These are phyloP conservation scores for Phytophthora pistaciae DNA, from an alignment of 352 stramenopile genomes.

Conservation along the genomic window DNA sequence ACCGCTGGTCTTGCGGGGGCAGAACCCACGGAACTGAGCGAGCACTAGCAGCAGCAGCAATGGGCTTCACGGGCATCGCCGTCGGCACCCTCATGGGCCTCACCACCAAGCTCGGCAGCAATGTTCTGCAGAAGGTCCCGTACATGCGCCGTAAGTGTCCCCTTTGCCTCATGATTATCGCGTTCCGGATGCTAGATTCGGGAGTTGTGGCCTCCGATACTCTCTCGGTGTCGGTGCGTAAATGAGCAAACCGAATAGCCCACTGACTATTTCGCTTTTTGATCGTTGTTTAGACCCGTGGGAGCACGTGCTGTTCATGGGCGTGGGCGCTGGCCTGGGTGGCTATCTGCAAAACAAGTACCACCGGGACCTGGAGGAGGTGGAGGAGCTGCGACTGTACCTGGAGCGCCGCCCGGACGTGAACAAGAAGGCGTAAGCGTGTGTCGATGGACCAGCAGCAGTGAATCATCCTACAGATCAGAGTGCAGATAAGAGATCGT, in stretches of 20 bases:
- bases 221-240: background rate
- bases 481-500: constrained; percentile 16
- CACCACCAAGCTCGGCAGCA: constrained; percentile 86
- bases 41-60: constrained; percentile 35
- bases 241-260: too few relatives aligned
- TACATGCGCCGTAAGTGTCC: constrained; percentile 84
- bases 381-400: constrained; percentile 80
- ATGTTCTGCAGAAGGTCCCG: constrained; percentile 84
- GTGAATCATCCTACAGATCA: constrained; percentile 19
- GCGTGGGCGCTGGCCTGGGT: constrained; percentile 63
- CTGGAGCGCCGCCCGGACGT: constrained; percentile 70
- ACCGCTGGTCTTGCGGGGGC: constrained; percentile 30
- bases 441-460: constrained; percentile 4
- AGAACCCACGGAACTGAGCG: constrained; percentile 37
- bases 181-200: too few relatives aligned
- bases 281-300: constrained; percentile 63
- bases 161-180: background rate
- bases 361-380: constrained; percentile 73
- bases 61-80: constrained; percentile 77
- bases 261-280: constrained; percentile 3
- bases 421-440: constrained; percentile 55
- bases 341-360: constrained; percentile 82
- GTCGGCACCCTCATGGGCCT: constrained; percentile 79
- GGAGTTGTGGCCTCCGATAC: background rate
- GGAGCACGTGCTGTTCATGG: constrained; percentile 84